Base-by-base conservation (phyloP, 2,329 filamentous ascomycete species). In the Graphilbum sp. region DNA sequence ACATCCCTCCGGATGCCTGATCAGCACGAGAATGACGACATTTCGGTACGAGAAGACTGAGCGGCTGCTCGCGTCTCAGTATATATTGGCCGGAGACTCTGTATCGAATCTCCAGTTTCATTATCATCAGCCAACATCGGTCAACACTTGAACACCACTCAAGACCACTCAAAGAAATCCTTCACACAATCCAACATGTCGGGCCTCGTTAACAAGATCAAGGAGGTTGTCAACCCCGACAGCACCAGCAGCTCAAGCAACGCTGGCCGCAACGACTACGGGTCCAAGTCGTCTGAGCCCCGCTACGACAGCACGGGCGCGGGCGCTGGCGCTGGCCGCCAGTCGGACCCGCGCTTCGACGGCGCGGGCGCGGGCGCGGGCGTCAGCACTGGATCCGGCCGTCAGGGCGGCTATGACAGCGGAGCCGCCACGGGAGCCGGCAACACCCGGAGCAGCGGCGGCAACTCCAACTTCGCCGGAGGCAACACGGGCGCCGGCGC, bases 161-260 rank as follows among this genome's bases (percentile, higher is more conserved):
- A 20, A 11, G 9, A 8, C 18, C 20, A 18, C 21, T 21, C 4
- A 12, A 16, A 40, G 20, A 40, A n/a, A n/a, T n/a, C n/a, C n/a
- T 35, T 19, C 32, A 41, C 32, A 25, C 17, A 19, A 21, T 32
- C 13, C 59, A 71, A 44, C 51, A 74, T 73, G 69, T 70, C 69
- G 55, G 55, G 56, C 47, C 57, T 74, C 50, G 54, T 72, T 51
- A 66, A 73, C 62, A 73, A 73, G 57, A 63, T 72, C 54, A 73
- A 73, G 64, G 67, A 72, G 4, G 66, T 60, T 44, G 53, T 72
- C 41, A 51, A 59, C 49, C 56, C 59, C 43, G 47, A 44, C 32
- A 48, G 39, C 9, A 45, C 41, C 27, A 40, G 45, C 15, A 45
- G 46, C 33, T 13, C 10, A 5, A 25, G 23, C 23, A 30, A 11